Evolutionary conservation across 1,139 yeast species (phyloP).

Genomic region (Magnusiomyces suaveolens): DNA sequence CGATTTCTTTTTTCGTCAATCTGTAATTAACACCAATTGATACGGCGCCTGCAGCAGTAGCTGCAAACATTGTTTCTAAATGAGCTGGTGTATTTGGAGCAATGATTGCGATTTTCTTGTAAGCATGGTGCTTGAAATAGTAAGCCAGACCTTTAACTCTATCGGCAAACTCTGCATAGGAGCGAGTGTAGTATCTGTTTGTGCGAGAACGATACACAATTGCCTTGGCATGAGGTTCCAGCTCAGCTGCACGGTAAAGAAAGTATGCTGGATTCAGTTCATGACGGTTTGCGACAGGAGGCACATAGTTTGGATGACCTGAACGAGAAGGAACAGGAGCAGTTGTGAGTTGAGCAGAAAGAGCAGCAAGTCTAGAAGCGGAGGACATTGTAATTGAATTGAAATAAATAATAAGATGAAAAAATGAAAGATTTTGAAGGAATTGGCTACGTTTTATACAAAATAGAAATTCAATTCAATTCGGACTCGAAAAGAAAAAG

Average conservation of each 20-base stretch:
- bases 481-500: no score
- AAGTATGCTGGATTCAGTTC: conserved; percentile 33
- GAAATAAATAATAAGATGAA: no score
- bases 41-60: conserved; percentile 31
- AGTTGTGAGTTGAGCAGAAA: no score
- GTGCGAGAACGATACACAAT: conserved; percentile 27
- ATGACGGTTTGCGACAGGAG: conserved; percentile 21
- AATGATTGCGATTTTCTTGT: conserved; percentile 29
- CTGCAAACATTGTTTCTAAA: conserved; percentile 32
- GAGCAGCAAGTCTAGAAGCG: no score
- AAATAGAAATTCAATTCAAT: no score
- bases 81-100: conserved; percentile 36
- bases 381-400: no score
- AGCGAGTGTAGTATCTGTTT: conserved; percentile 22
- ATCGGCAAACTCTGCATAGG: conserved; percentile 27
- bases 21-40: conserved; percentile 33
- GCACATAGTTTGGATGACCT: conserved; percentile 5
- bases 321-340: background rate
- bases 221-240: conserved; percentile 32
- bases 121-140: conserved; percentile 24
- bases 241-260: conserved; percentile 31
- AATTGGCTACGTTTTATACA: no score
- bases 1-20: conserved; percentile 28
- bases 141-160: conserved; percentile 30
- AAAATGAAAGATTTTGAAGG: no score